Conservation (phyloP, 768 basidiomycete genomes). For the Xanthoconium purpureum region DNA sequence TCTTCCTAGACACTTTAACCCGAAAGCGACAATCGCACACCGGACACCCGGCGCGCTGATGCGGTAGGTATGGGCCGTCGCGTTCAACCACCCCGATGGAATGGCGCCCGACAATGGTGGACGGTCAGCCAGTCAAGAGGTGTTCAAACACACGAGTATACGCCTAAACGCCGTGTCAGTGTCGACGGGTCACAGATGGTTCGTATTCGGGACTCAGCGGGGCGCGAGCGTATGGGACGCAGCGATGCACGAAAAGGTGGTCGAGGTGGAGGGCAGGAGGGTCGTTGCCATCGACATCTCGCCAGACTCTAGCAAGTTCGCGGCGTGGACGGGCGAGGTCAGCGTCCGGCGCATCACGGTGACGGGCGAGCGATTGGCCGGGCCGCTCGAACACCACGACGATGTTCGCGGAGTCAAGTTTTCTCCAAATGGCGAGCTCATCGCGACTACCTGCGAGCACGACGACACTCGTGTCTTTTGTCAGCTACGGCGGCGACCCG, state of each 20-base stretch:
- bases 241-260: neutral
- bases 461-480: neutral
- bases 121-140: neutral
- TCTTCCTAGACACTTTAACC: neutral
- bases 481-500: neutral
- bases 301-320: constrained; percentile 1
- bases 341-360: neutral
- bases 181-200: neutral
- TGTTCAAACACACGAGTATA: neutral
- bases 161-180: neutral
- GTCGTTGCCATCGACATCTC: neutral
- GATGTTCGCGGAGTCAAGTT: neutral
- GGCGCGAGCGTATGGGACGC: neutral
- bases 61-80: neutral
- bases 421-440: neutral
- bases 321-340: neutral
- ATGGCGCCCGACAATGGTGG: neutral
- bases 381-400: neutral
- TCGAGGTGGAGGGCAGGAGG: neutral
- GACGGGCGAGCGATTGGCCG: neutral
- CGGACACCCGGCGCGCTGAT: neutral
- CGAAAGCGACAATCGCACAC: neutral
- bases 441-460: neutral
- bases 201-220: neutral
- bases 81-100: neutral